Percentiles rank a stretch among this genome's conserved stretches.
Evolutionary conservation across 192 early-diverging fungal species (phyloP).

Genomic region (Umbelopsis isabellina): DNA sequence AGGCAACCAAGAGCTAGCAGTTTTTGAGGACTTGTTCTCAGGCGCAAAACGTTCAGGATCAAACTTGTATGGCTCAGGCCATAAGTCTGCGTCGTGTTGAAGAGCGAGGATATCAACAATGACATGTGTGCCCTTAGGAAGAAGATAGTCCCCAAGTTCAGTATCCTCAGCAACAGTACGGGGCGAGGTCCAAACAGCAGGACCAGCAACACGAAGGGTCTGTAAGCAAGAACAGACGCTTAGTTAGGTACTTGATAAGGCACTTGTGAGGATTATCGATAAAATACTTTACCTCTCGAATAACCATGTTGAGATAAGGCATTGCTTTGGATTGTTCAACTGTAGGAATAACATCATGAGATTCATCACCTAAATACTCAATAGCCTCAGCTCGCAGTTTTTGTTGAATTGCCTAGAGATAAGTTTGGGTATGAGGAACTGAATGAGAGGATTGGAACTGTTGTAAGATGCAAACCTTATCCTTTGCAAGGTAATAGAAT

Average conservation of each 20-base stretch:
- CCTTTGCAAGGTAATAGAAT: conserved; percentile 50
- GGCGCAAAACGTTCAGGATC: conserved; percentile 25
- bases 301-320: conserved; percentile 52
- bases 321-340: conserved; percentile 57
- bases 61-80: conserved; percentile 22
- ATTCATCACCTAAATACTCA: conserved; percentile 52
- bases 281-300: conserved; percentile 42
- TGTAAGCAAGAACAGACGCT: background rate
- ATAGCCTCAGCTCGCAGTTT: conserved; percentile 55
- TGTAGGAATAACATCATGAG: conserved; percentile 51
- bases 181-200: conserved; percentile 14
- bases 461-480: conserved; percentile 17
- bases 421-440: conserved; percentile 19
- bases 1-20: conserved; percentile 30
- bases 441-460: background rate
- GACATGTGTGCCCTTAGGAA: conserved; percentile 45
- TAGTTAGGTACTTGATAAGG: background rate
- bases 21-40: conserved; percentile 25
- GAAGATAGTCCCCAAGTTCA: conserved; percentile 11
- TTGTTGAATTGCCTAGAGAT: conserved; percentile 45
- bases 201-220: conserved; percentile 14
- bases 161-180: conserved; percentile 32
- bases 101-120: conserved; percentile 49
- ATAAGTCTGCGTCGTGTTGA: conserved; percentile 10
- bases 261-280: background rate